These are phyloP conservation scores for Sporothrix euskadiensis DNA, from an alignment of 2,329 filamentous ascomycete species.

Conservation along the genomic window DNA sequence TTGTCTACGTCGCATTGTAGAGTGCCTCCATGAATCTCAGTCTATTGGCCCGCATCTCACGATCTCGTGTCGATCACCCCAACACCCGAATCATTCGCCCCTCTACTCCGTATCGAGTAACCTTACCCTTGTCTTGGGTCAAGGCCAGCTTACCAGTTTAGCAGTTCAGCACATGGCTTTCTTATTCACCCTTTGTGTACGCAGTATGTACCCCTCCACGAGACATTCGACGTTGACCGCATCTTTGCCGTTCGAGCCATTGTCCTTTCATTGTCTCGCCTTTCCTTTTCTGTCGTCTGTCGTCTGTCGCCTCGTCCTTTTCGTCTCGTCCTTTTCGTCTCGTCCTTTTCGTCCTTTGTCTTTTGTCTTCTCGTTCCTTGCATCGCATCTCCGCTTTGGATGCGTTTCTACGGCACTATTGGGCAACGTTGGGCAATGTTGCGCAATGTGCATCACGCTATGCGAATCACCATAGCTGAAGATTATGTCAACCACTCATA, in stretches of 20 bases:
- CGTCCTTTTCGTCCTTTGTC: not conserved
- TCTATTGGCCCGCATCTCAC: not conserved
- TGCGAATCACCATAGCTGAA: constrained; percentile 16
- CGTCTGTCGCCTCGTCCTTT: not conserved
- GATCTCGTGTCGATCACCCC: not conserved
- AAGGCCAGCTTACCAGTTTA: not conserved
- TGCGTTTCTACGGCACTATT: not conserved
- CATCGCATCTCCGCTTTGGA: not conserved
- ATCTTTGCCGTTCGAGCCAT: not conserved
- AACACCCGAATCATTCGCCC: no score
- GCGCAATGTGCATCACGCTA: not conserved
- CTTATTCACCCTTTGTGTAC: not conserved
- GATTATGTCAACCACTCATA: not conserved
- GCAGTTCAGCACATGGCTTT: not conserved
- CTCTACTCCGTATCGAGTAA: not conserved
- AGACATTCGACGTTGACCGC: not conserved
- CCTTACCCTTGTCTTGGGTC: not conserved
- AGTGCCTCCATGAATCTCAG: not conserved
- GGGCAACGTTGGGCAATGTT: not conserved
- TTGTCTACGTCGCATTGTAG: no score
- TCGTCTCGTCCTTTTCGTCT: not conserved
- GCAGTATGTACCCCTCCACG: no score
- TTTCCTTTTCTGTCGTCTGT: not conserved
- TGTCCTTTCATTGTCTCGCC: not conserved
- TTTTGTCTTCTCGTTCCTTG: not conserved